A percentile compares a stretch with the other conserved stretches of the same genome.
These are phyloP conservation scores for Arachis monticola DNA, from an alignment of 331 rosid genomes.

Conservation along the genomic window DNA sequence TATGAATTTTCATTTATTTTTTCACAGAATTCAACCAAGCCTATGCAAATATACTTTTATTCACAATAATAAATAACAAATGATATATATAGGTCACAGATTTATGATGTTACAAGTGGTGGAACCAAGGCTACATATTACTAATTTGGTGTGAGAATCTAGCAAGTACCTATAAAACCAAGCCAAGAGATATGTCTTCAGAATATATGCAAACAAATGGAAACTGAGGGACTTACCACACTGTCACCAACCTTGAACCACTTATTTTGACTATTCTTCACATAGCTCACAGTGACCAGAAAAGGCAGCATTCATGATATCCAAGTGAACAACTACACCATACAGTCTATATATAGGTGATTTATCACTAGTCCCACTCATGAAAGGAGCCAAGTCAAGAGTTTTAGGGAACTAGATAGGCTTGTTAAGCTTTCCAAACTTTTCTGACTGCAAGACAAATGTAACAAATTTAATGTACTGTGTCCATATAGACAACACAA, in stretches of 20 bases:
- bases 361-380: conserved; percentile 91
- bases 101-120: too few species aligned
- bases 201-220: too few species aligned
- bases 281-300: too few species aligned
- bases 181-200: too few species aligned
- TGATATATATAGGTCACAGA: too few species aligned
- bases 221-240: too few species aligned
- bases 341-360: conserved; percentile 82
- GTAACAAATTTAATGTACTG: conserved; percentile 22
- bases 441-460: conserved; percentile 28
- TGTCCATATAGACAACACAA: conserved; percentile 29
- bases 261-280: too few species aligned
- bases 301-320: conserved; percentile 72
- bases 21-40: conserved; percentile 11
- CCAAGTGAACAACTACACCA: conserved; percentile 95
- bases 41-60: background rate
- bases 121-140: too few species aligned
- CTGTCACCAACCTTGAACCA: too few species aligned
- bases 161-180: too few species aligned
- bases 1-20: background rate
- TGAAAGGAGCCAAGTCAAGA: conserved; percentile 83
- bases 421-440: conserved; percentile 74
- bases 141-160: too few species aligned
- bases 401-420: conserved; percentile 83
- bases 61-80: background rate